Conservation (phyloP, 768 basidiomycete genomes). For the Tricholoma hemisulphureum region DNA sequence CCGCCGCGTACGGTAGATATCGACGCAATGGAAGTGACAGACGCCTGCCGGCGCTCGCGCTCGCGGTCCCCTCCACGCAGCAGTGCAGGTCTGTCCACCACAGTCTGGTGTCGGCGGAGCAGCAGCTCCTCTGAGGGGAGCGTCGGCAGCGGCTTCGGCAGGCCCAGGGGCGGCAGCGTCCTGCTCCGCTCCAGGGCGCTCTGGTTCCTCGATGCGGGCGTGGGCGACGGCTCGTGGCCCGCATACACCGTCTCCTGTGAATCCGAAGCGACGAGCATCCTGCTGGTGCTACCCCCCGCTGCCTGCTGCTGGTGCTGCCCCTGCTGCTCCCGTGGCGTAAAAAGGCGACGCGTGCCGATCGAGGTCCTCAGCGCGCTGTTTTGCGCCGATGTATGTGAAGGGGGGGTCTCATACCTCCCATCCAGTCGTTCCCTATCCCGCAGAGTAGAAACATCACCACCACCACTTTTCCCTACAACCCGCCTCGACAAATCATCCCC, state of each 20-base stretch:
- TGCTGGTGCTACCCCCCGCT: constrained; percentile 5
- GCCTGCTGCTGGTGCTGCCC: constrained; percentile 41
- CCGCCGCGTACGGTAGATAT: constrained; percentile 33
- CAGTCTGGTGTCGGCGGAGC: constrained; percentile 20
- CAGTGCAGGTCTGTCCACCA: constrained; percentile 9
- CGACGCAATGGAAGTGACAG: constrained; percentile 42
- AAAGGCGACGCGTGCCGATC: constrained; percentile 45
- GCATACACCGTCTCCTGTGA: constrained; percentile 44
- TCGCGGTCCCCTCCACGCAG: constrained; percentile 14
- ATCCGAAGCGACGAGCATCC: constrained; percentile 36
- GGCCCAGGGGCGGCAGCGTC: constrained; percentile 47
- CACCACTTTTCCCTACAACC: constrained; percentile 34
- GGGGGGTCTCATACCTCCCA: constrained; percentile 21
- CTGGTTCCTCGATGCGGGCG: constrained; percentile 37
- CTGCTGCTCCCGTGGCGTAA: constrained; percentile 56
- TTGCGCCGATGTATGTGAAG: constrained; percentile 11
- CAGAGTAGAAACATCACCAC: constrained; percentile 29
- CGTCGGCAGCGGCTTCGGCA: constrained; percentile 58
- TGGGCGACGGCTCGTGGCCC: constrained; percentile 42
- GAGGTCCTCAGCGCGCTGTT: neutral
- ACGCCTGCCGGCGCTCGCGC: constrained; percentile 23
- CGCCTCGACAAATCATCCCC: constrained; percentile 44
- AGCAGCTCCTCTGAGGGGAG: constrained; percentile 53
- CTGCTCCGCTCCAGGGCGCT: constrained; percentile 40
- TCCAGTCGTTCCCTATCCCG: constrained; percentile 20